These are phyloP conservation scores for Candida koratica DNA, from an alignment of 805 yeast species.

Conservation along the genomic window DNA sequence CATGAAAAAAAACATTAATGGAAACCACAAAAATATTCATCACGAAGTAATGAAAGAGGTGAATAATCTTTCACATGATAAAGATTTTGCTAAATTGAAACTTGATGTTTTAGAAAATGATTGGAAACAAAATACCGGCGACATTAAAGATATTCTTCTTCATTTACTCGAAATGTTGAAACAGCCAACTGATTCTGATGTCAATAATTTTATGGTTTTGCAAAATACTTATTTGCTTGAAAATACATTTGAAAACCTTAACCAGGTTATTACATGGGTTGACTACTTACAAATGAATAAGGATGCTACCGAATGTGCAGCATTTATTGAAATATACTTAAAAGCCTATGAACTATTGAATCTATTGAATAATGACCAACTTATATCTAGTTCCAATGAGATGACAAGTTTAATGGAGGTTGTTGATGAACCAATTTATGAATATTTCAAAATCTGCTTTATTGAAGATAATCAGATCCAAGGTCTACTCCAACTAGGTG, in stretches of 20 bases:
- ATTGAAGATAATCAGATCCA: slow-evolving; percentile 6
- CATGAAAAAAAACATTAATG: slow-evolving; percentile 26
- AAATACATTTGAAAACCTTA: slow-evolving; percentile 21
- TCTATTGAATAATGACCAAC: background rate
- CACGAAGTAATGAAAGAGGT: slow-evolving; percentile 29
- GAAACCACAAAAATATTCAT: slow-evolving; percentile 25
- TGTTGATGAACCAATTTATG: slow-evolving; percentile 6
- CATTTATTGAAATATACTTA: slow-evolving; percentile 26
- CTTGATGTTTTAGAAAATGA: slow-evolving; percentile 34
- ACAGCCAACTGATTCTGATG: slow-evolving; percentile 16
- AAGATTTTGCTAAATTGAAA: slow-evolving; percentile 26
- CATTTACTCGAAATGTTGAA: slow-evolving; percentile 24
- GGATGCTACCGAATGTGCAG: slow-evolving; percentile 25
- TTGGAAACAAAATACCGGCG: slow-evolving; percentile 18
- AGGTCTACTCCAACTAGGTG: slow-evolving; percentile 21
- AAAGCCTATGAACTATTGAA: slow-evolving; percentile 32
- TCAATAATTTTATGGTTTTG: slow-evolving; percentile 25
- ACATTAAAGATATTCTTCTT: slow-evolving; percentile 22
- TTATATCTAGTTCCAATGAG: background rate
- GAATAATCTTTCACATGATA: slow-evolving; percentile 18
- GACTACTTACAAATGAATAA: slow-evolving; percentile 28
- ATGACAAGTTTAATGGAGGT: slow-evolving; percentile 3
- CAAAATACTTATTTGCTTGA: slow-evolving; percentile 27
- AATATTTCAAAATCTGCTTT: slow-evolving; percentile 11
- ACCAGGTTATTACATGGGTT: slow-evolving; percentile 29